phyloP scores from a whole-genome alignment of 768 basidiomycete genomes.

The Plicaturopsis crispa region DNA sequence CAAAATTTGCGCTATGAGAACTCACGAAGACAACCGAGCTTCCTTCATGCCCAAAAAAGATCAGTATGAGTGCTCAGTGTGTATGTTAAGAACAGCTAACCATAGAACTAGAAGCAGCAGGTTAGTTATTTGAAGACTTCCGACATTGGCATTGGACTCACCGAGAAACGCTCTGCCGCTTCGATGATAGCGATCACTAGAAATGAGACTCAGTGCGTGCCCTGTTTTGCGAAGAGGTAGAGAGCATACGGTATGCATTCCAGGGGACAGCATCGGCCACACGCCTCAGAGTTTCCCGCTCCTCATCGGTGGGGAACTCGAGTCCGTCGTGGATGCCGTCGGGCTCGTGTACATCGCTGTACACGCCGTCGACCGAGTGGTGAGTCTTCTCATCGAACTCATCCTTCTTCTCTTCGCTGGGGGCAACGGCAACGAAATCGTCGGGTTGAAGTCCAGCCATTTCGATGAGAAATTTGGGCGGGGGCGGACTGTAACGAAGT shows the following conservation, averaged over 20 bases:
- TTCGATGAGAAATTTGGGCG: no score
- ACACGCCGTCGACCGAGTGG: background rate
- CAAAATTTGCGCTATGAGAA: background rate
- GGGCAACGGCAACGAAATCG: no score
- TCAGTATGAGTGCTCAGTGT: background rate
- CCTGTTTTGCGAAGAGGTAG: background rate
- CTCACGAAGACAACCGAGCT: conserved; percentile 32
- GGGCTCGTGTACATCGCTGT: conserved; percentile 11
- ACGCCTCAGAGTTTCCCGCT: conserved; percentile 47
- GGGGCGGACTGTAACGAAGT: no score
- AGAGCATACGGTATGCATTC: conserved; percentile 34
- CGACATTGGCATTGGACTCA: conserved; percentile 16
- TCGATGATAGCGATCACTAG: conserved; percentile 62
- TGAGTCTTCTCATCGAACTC: background rate
- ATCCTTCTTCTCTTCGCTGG: background rate
- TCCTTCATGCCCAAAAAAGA: conserved; percentile 23
- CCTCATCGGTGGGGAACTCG: conserved; percentile 59
- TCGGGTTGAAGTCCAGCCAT: no score
- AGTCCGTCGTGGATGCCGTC: conserved; percentile 43
- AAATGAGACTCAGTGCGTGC: background rate
- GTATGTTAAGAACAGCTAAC: conserved; percentile 18
- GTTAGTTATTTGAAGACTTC: background rate
- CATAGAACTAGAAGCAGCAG: conserved; percentile 39
- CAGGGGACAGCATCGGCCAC: conserved; percentile 55
- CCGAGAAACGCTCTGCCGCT: conserved; percentile 69